phyloP scores from a whole-genome alignment of 1,284 basidiomycete species.

The Quambalaria eucalypti region DNA sequence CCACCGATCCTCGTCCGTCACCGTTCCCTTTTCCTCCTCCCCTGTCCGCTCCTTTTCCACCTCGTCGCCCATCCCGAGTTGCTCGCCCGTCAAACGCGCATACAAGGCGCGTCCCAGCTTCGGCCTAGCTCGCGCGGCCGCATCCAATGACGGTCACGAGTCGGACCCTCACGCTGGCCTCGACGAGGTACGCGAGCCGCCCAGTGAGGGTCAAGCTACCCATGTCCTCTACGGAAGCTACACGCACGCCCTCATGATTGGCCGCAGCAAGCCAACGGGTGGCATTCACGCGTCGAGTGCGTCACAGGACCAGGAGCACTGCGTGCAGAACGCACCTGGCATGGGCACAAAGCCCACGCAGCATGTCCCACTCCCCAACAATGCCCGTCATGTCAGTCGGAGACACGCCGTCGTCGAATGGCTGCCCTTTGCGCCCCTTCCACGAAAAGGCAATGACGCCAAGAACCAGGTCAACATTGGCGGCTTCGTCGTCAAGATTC shows the following conservation, averaged over 20 bases:
- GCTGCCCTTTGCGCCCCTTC: slow-evolving; percentile 30
- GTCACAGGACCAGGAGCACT: neutral
- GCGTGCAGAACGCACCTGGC: neutral
- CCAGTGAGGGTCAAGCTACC: neutral
- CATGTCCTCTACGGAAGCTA: neutral
- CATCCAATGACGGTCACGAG: neutral
- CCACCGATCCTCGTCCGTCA: neutral
- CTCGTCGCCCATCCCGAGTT: neutral
- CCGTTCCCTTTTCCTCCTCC: neutral
- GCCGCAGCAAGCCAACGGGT: slow-evolving; percentile 1
- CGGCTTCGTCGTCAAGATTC: slow-evolving; percentile 34
- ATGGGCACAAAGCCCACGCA: slow-evolving; percentile 23
- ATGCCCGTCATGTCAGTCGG: slow-evolving; percentile 38
- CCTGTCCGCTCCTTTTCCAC: neutral
- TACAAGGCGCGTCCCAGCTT: neutral
- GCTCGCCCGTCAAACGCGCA: neutral
- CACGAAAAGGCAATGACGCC: neutral
- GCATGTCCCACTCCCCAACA: slow-evolving; percentile 29
- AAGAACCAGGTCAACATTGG: slow-evolving; percentile 11
- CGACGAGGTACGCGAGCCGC: neutral
- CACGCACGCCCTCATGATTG: slow-evolving; percentile 1
- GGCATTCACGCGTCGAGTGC: neutral
- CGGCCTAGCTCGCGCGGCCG: neutral
- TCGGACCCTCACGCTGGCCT: neutral
- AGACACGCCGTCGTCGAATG: slow-evolving; percentile 42